Evolutionary conservation across 495 filamentous ascomycete species (phyloP), one percentile per base, ranked within the genome.

Genomic region (Penicillium diatomitis): DNA sequence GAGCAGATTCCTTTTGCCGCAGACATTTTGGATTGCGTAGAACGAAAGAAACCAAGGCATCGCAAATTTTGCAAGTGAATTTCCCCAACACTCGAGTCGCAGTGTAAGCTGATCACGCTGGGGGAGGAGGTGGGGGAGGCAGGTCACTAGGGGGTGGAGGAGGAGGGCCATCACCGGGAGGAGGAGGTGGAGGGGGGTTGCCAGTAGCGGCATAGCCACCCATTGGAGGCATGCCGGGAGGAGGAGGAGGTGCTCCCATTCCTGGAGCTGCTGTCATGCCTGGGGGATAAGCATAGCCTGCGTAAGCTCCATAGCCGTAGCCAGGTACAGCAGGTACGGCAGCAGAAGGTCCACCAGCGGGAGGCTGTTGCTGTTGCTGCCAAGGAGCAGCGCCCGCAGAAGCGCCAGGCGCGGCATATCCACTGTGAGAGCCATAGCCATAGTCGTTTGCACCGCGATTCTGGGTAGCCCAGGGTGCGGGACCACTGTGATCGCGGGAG

Each of bases 41-140:
- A 20, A 20, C 20, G 20, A 20, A 20, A 20, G 20, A 20, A 20
- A 20, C 20, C 20, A 20, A 20, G 20, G 0, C 20, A 20, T 20
- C 20, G 20, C 20, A 2, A 20, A 20, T 20, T 20, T 20, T 20
- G 20, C 2, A 20, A 20, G 2, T 20, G 1, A 20, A 20, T 20
- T 20, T 20, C 20, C 20, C 20, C 20, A 20, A 20, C 1, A 20
- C 20, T 20, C 20, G 20, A 20, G 20, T 20, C 20, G 20, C 20
- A 20, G 20, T 20, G 20, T 20, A 43, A 31, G 8, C 38, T 51
- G 30, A 54, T 64, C 58, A 71, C 44, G 64, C 64, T 32, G 70
- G 62, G 10, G 85, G 84, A 48, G 86, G 85, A 10, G 86, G 86
- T 20, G 86, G 86, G 34, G 85, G 84, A 51, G 78, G 78, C 60